Evolutionary conservation across 2,329 filamentous ascomycete species (phyloP), one percentile per base, ranked within the genome.

Genomic region (Diplocarpon mali): DNA sequence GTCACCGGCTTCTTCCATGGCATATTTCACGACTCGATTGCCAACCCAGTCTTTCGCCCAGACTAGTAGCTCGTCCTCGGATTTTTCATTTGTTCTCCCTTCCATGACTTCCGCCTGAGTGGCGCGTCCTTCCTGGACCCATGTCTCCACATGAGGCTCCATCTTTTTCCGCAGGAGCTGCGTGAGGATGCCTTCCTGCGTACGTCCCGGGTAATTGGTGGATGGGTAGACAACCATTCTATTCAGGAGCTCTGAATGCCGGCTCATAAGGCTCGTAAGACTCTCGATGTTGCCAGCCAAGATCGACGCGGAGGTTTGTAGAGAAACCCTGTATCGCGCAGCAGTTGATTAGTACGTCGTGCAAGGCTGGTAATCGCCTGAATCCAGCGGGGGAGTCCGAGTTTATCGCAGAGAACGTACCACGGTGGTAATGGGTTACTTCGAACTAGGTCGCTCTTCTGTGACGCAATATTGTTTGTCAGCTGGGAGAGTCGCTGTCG

Each of bases 101-200:
- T 48, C 46, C 29, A 38, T 44, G 39, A 41, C 51, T 6, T 11
- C 34, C 15, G 17, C 28, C 31, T 56, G 54, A 45, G 67, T 67
- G 46, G 69, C 69, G 30, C 75, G 73, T 1, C 79, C 82, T 41
- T 78, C 68, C 16, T 78, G 74, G 20, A 90, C 78, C 66, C 82
- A 80, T 45, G 80, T 77, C 60, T 89, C 84, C 14, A 88, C 79
- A 17, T 76, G 72, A 0, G 85, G 85, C 53, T 92, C 86, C 39
- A 88, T 72, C 61, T 92, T 92, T 65, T 92, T 93, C 32, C 86
- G 80, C 28, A 93, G 69, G 2, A 94, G 69, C 55, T 82, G 76
- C 20, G 75, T 70, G 1, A 90, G 71, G 3, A 85, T 70, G 39
- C 63, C 66, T 61, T 83, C 77, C 47, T 85, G 78, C 5, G 73